Percentiles rank a stretch among this genome's conserved stretches.
phyloP scores from a whole-genome alignment of 2,329 filamentous ascomycete genomes.

The Alternaria incomplexa region DNA sequence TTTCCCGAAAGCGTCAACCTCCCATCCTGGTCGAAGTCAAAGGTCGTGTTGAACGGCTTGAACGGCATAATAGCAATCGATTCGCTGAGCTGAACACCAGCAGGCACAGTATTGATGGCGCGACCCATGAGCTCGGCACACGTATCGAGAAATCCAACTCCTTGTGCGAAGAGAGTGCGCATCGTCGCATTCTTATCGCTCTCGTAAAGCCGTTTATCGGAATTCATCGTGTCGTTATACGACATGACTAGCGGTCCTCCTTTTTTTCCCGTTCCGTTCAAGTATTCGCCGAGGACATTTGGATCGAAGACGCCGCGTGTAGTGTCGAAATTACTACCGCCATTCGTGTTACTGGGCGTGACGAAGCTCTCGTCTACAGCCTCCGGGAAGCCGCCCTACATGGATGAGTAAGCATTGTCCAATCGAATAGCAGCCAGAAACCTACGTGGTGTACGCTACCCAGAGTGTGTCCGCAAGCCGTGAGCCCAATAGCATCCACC shows the following conservation, averaged over 20 bases:
- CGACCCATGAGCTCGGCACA: slow-evolving; percentile 10
- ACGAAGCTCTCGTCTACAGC: slow-evolving; percentile 29
- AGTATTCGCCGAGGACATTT: slow-evolving; percentile 34
- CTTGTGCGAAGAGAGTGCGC: slow-evolving; percentile 15
- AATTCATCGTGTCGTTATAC: slow-evolving; percentile 28
- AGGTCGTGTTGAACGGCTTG: slow-evolving; percentile 1
- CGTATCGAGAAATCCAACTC: neutral
- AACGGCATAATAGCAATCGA: neutral
- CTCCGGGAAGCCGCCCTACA: slow-evolving; percentile 26
- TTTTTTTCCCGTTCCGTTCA: slow-evolving; percentile 29
- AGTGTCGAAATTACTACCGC: slow-evolving; percentile 33
- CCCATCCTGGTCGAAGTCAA: neutral
- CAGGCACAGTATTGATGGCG: slow-evolving; percentile 13
- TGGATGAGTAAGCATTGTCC: neutral
- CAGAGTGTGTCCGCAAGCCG: slow-evolving; percentile 41
- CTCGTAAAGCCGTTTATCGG: slow-evolving; percentile 36
- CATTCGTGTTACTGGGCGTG: slow-evolving; percentile 25
- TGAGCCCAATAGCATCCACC: slow-evolving; percentile 32
- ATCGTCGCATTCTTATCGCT: slow-evolving; percentile 36
- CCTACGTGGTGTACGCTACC: slow-evolving; percentile 28
- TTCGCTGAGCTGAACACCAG: neutral
- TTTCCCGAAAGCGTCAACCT: neutral
- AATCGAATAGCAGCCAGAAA: neutral
- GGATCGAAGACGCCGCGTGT: slow-evolving; percentile 35
- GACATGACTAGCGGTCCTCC: slow-evolving; percentile 32